Conservation (phyloP, 805 yeast species). For the Kuraishia molischiana region DNA sequence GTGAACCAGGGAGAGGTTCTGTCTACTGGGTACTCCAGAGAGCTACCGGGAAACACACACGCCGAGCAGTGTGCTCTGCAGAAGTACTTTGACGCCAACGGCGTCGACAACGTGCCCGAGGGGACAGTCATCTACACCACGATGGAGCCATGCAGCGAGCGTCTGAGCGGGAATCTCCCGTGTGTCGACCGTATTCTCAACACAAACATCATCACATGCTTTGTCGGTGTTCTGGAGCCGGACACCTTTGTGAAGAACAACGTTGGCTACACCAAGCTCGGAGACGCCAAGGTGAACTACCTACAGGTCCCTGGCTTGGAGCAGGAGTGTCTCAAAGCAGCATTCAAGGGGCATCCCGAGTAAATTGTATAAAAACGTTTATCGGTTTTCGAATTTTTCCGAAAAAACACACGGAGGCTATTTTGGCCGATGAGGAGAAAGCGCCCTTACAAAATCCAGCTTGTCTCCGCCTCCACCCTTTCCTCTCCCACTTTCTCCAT, state of each 20-base stretch:
- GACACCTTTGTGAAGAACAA: constrained; percentile 78
- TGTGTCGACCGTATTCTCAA: constrained; percentile 69
- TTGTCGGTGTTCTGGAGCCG: constrained; percentile 91
- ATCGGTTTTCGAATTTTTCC: no score
- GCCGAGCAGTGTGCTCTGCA: constrained; percentile 94
- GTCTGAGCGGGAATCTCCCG: constrained; percentile 85
- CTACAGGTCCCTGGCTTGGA: constrained; percentile 79
- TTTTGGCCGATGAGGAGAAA: no score
- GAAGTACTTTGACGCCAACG: constrained; percentile 43
- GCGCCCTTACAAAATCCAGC: no score
- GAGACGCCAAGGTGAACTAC: constrained; percentile 54
- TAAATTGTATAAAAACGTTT: no score
- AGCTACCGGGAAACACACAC: constrained; percentile 89
- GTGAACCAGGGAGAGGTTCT: constrained; percentile 52
- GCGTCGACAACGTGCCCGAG: constrained; percentile 39
- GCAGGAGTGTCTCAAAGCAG: constrained; percentile 54
- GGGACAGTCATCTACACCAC: constrained; percentile 87
- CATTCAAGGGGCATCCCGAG: constrained; percentile 60
- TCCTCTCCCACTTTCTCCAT: no score
- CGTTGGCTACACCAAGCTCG: constrained; percentile 45
- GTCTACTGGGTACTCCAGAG: constrained; percentile 84
- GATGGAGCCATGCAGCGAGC: constrained; percentile 92
- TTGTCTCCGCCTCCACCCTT: no score
- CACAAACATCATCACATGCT: constrained; percentile 54
- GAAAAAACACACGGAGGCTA: no score